Percentiles rank a stretch among this genome's conserved stretches.
These are phyloP conservation scores for Sicyos baderoa DNA, from an alignment of 306 rosid genomes.

Conservation along the genomic window DNA sequence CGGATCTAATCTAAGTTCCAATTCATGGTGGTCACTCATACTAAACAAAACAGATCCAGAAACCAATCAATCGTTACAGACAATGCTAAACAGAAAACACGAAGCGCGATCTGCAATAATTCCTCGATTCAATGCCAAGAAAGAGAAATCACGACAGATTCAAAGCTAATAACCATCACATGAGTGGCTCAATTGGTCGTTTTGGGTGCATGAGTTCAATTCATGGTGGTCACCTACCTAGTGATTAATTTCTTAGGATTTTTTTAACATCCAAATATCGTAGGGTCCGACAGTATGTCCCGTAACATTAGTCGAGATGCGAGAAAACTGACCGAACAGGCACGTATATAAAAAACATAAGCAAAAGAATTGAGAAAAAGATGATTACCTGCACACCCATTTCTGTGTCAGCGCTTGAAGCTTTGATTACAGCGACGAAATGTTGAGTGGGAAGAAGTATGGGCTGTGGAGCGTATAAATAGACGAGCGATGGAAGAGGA, in stretches of 20 bases:
- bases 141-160: not conserved
- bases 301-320: no score
- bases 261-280: no score
- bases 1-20: not conserved
- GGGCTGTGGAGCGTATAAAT: not conserved
- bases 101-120: not conserved
- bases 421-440: not conserved
- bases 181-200: no score
- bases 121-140: not conserved
- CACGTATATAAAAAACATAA: no score
- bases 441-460: no score
- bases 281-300: no score
- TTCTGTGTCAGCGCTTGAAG: no score
- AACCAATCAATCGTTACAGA: not conserved
- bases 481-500: not conserved
- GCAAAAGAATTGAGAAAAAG: not conserved
- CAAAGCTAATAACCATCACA: no score
- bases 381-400: conserved; percentile 15
- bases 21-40: not conserved
- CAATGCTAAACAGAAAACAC: not conserved
- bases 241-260: no score
- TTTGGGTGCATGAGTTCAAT: no score
- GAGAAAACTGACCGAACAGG: no score
- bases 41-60: not conserved
- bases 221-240: no score